A percentile compares a stretch with the other conserved stretches of the same genome.
phyloP scores from a whole-genome alignment of 306 rosid species.

The Vicia villosa region DNA sequence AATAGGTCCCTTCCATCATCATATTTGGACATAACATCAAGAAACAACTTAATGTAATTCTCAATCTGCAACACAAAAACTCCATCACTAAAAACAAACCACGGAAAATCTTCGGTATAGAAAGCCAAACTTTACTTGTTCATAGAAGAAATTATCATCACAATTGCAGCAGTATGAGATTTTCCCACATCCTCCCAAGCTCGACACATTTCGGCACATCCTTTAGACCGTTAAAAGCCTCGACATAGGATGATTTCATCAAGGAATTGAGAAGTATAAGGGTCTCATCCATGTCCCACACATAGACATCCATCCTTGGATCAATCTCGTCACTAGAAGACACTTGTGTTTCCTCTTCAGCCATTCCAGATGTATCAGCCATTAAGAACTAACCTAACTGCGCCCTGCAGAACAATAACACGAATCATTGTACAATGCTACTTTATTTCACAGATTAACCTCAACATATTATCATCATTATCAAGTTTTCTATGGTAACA shows the following conservation, averaged over 20 bases:
- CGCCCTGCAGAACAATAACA: constrained; percentile 29
- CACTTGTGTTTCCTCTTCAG: constrained; percentile 40
- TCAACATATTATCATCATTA: too few relatives aligned
- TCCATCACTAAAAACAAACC: constrained; percentile 23
- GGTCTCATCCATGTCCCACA: constrained; percentile 99
- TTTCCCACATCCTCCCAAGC: constrained; percentile 87
- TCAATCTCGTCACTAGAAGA: constrained; percentile 32
- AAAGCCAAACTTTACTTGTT: constrained; percentile 59
- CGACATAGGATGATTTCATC: constrained; percentile 71
- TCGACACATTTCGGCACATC: constrained; percentile 72
- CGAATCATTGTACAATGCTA: constrained; percentile 18
- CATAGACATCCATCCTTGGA: constrained; percentile 58
- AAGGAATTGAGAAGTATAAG: constrained; percentile 84
- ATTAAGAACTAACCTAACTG: constrained; percentile 37
- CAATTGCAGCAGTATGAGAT: constrained; percentile 70
- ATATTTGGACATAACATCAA: constrained; percentile 55
- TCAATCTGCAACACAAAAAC: constrained; percentile 74
- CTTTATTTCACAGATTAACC: constrained; percentile 28
- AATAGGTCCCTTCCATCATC: constrained; percentile 87
- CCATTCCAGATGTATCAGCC: constrained; percentile 45
- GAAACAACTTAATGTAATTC: constrained; percentile 70
- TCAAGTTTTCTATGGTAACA: too few relatives aligned
- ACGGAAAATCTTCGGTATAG: neutral
- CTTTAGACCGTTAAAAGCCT: constrained; percentile 68
- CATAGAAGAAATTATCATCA: constrained; percentile 85